phyloP scores from a whole-genome alignment of 805 yeast genomes.

The Wilhelminamyces savonicus region DNA sequence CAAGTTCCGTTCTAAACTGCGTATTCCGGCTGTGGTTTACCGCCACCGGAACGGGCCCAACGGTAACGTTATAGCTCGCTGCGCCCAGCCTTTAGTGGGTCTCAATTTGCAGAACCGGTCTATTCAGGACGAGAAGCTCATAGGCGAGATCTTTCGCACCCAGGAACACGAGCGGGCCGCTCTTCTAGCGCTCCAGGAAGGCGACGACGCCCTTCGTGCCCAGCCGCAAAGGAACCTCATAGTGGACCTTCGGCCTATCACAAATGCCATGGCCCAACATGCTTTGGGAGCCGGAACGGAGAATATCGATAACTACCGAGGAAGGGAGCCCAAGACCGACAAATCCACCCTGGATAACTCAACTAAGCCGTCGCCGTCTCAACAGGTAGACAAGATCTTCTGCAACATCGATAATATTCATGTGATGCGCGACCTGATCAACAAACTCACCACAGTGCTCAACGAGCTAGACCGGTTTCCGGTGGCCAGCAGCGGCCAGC shows the following conservation, averaged over 20 bases:
- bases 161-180: constrained; percentile 33
- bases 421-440: constrained; percentile 82
- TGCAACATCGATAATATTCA: constrained; percentile 94
- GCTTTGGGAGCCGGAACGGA: constrained; percentile 99
- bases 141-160: constrained; percentile 65
- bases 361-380: too few relatives aligned
- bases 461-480: constrained; percentile 63
- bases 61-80: constrained; percentile 76
- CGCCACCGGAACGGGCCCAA: constrained; percentile 51
- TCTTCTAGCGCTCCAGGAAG: constrained; percentile 3
- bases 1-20: constrained; percentile 74
- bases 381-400: constrained; percentile 60
- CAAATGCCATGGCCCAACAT: constrained; percentile 94
- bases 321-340: constrained; percentile 10
- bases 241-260: constrained; percentile 86
- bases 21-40: constrained; percentile 81
- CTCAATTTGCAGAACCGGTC: constrained; percentile 74
- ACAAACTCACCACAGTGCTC: constrained; percentile 54
- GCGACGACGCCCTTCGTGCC: constrained; percentile 16
- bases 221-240: constrained; percentile 53
- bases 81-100: constrained; percentile 92
- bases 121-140: constrained; percentile 82
- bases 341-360: too few relatives aligned
- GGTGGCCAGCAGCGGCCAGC: constrained; percentile 5
- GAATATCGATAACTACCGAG: constrained; percentile 77